Evolutionary conservation across 345 rosid species (phyloP).

Genomic region (Rhodomyrtus tomentosa): DNA sequence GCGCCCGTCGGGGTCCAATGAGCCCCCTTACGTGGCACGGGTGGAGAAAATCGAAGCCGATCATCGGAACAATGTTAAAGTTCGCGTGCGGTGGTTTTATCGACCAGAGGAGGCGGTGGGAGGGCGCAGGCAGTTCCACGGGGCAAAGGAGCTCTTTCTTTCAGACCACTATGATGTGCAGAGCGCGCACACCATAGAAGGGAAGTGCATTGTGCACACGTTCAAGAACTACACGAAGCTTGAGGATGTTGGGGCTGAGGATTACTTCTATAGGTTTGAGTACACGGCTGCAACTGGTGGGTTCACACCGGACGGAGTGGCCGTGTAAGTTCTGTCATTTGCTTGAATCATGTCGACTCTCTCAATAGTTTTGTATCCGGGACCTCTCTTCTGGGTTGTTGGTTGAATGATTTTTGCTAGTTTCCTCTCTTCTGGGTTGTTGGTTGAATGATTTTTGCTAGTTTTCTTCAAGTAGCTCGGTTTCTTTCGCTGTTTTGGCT

Average conservation of each 20-base stretch:
- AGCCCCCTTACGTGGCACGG: slow-evolving; percentile 63
- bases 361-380: no score
- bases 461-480: neutral
- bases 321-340: slow-evolving; percentile 49
- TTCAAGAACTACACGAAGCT: slow-evolving; percentile 70
- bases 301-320: slow-evolving; percentile 70
- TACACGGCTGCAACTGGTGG: slow-evolving; percentile 76
- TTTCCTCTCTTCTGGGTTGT: neutral
- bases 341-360: neutral
- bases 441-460: neutral
- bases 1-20: slow-evolving; percentile 65
- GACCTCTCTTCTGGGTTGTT: neutral
- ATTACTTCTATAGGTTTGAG: slow-evolving; percentile 77
- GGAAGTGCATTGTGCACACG: slow-evolving; percentile 68
- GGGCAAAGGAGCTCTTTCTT: slow-evolving; percentile 78
- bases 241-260: slow-evolving; percentile 65
- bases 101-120: slow-evolving; percentile 79
- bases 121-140: slow-evolving; percentile 83
- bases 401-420: neutral
- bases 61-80: slow-evolving; percentile 52
- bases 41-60: slow-evolving; percentile 74
- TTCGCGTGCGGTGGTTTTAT: slow-evolving; percentile 72
- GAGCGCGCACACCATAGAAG: slow-evolving; percentile 81
- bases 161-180: slow-evolving; percentile 80
- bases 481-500: neutral